A percentile compares a stretch with the other conserved stretches of the same genome.
phyloP scores from a whole-genome alignment of 108 stramenopile genomes.

The Pelagomonas calceolata region DNA sequence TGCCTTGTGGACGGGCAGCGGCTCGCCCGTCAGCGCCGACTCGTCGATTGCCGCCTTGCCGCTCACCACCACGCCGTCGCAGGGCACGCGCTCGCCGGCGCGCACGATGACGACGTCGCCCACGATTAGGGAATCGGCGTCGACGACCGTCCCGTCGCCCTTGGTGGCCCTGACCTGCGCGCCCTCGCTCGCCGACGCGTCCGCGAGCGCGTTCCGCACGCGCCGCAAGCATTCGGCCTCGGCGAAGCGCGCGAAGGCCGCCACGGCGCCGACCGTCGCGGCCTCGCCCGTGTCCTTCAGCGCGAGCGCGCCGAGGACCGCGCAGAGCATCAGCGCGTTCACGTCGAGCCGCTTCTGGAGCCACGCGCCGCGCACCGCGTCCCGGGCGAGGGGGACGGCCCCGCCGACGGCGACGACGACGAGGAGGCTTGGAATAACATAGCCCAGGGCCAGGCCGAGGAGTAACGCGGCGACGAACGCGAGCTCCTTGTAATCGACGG shows the following conservation, averaged over 20 bases:
- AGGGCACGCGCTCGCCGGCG: constrained; percentile 83
- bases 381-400: neutral
- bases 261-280: constrained; percentile 69
- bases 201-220: constrained; percentile 58
- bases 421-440: neutral
- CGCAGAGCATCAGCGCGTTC: constrained; percentile 79
- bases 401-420: neutral
- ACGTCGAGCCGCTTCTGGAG: constrained; percentile 56
- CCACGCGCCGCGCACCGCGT: neutral
- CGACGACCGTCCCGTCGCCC: constrained; percentile 27
- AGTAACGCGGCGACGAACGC: neutral
- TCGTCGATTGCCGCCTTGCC: constrained; percentile 77
- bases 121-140: constrained; percentile 51
- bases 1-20: constrained; percentile 54
- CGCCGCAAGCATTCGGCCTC: constrained; percentile 56
- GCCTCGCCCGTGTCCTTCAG: constrained; percentile 69
- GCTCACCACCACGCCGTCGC: constrained; percentile 75
- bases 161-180: constrained; percentile 7
- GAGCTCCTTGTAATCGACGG: too few relatives aligned
- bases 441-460: neutral
- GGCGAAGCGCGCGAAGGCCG: constrained; percentile 63
- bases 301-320: constrained; percentile 63
- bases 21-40: constrained; percentile 83
- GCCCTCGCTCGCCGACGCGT: constrained; percentile 27
- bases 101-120: constrained; percentile 68